Conservation (phyloP, 2,329 filamentous ascomycete genomes). For the Colletotrichum siamense region DNA sequence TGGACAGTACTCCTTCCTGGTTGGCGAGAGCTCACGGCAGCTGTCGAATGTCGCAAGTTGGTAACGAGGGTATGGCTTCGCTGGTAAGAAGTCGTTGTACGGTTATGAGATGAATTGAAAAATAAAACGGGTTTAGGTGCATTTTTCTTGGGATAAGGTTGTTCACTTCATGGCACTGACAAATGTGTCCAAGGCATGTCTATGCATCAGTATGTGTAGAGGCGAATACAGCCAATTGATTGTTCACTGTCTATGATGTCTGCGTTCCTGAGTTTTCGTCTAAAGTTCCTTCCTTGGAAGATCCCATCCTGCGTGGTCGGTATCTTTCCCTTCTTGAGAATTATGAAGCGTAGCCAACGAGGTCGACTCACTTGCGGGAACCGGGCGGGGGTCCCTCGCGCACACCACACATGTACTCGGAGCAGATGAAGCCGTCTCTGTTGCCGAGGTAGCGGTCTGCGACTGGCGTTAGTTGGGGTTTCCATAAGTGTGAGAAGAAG, state of each 20-base stretch:
- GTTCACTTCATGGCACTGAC: background rate
- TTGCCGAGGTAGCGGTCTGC: background rate
- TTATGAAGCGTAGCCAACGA: background rate
- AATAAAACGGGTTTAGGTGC: background rate
- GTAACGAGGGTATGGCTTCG: background rate
- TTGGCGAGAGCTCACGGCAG: slow-evolving; percentile 64
- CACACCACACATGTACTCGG: background rate
- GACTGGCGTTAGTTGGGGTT: background rate
- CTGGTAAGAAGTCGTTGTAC: background rate
- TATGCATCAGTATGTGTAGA: background rate
- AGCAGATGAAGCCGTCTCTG: background rate
- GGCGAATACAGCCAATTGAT: background rate
- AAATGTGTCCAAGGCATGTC: background rate
- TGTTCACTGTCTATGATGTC: background rate
- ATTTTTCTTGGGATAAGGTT: background rate
- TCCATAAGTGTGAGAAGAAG: background rate
- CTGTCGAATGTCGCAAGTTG: slow-evolving; percentile 45
- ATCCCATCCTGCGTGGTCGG: background rate
- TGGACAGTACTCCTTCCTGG: slow-evolving; percentile 56
- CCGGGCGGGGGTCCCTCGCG: background rate
- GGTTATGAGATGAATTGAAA: background rate
- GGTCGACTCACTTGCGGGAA: background rate
- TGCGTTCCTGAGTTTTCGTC: background rate
- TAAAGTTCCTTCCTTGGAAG: background rate
- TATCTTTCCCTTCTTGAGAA: background rate